A percentile compares a stretch with the other conserved stretches of the same genome.
Conservation (phyloP, 345 rosid species). For the Melastoma malabathricum region DNA sequence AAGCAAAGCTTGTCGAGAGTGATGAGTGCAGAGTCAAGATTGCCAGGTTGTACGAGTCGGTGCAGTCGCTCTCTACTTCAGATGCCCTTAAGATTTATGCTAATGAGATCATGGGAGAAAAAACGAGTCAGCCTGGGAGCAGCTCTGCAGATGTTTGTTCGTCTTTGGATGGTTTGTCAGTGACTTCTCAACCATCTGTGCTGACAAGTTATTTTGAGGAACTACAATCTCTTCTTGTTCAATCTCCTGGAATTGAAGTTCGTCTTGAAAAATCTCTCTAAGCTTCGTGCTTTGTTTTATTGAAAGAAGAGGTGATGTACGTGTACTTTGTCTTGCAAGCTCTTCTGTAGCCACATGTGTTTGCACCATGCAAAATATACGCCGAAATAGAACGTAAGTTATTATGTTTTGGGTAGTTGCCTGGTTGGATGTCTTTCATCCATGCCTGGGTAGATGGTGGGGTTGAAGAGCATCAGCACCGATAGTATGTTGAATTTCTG, state of each 20-base stretch:
- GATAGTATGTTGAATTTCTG: too few species aligned
- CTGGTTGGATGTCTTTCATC: too few species aligned
- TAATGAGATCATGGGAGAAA: constrained; percentile 17
- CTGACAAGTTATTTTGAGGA: constrained; percentile 26
- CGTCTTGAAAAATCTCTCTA: constrained; percentile 10
- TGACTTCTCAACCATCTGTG: constrained; percentile 11
- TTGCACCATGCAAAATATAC: too few species aligned
- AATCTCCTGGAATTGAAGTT: constrained; percentile 30
- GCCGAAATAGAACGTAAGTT: too few species aligned
- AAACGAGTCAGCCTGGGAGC: constrained; percentile 15
- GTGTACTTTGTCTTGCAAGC: constrained; percentile 1
- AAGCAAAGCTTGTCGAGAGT: constrained; percentile 31
- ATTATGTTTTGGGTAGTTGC: too few species aligned
- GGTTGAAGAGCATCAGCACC: too few species aligned
- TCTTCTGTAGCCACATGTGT: too few species aligned
- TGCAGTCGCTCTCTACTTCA: constrained; percentile 32
- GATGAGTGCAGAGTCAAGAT: constrained; percentile 32
- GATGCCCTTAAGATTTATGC: constrained; percentile 40
- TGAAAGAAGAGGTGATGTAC: background rate
- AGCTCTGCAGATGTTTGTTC: constrained; percentile 13
- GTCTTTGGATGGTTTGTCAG: constrained; percentile 6
- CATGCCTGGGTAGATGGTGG: too few species aligned
- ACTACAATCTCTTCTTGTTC: constrained; percentile 40
- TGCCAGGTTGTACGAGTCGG: constrained; percentile 28
- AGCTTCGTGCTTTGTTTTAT: background rate